Evolutionary conservation across 345 rosid genomes (phyloP), one percentile per base, ranked within the genome.

Genomic region (Brassica cretica): DNA sequence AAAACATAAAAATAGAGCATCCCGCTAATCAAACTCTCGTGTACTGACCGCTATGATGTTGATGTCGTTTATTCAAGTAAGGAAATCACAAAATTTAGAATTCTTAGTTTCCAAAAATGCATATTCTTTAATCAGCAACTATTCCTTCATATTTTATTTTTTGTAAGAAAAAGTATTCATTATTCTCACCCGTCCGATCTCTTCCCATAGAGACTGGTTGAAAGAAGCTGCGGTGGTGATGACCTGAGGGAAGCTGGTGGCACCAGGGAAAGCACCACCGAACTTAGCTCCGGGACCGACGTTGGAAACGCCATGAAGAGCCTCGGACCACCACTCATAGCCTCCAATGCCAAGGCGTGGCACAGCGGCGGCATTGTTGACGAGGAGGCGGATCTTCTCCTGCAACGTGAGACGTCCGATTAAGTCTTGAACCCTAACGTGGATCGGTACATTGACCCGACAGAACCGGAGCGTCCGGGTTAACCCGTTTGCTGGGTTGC

Each of bases 281-380:
- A 95, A 91, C 83, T 77, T 89, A 19, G 87, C 41, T 2, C 98
- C 98, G 0, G 87, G 98, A 18, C 98, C 98, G 0, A 84, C 88
- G 70, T 90, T 81, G 18, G 99, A 87, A 37, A 95, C 89, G 0
- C 99, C 99, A 4, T 95, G 99, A 6, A 95, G 92, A 0, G 99
- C 99, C 85, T 93, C 99, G 0, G 96, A 89, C 99, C 99, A 95
- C 99, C 99, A 95, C 87, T 95, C 93, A 70, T 95, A 95, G 0
- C 91, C 91, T 24, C 84, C 91, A 59, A 95, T 85, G 25, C 97
- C 98, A 5, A 95, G 88, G 32, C 99, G 84, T 2, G 98, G 98
- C 76, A 90, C 90, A 0, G 82, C 86, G 0, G 85, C 83, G 0
- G 99, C 99, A 78, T 89, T 88, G 90, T 90, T 91, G n/a, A 88